phyloP scores from a whole-genome alignment of 306 rosid species.

The Arachis stenosperma region DNA sequence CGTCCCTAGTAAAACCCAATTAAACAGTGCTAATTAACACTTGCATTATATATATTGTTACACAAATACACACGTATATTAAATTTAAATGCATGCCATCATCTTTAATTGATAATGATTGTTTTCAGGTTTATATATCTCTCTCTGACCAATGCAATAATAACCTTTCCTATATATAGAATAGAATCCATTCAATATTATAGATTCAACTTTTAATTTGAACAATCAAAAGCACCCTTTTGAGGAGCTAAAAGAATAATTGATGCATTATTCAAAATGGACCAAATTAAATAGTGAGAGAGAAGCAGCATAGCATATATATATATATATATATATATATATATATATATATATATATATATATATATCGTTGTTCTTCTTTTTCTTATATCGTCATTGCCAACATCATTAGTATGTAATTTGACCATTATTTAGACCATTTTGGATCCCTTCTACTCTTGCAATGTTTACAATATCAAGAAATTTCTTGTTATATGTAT shows the following conservation, averaged over 20 bases:
- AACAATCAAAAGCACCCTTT: constrained; percentile 5
- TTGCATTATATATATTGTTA: too few relatives aligned
- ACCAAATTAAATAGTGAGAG: too few relatives aligned
- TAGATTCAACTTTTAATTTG: constrained; percentile 27
- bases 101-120: constrained; percentile 12
- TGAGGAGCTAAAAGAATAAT: not conserved
- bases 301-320: too few relatives aligned
- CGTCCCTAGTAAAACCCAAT: not conserved
- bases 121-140: not conserved
- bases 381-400: constrained; percentile 14
- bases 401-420: constrained; percentile 2
- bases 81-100: not conserved
- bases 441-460: not conserved
- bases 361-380: not conserved
- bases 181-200: not conserved
- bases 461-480: not conserved
- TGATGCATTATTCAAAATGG: too few relatives aligned
- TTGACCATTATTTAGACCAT: constrained; percentile 23
- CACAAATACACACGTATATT: not conserved
- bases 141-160: not conserved
- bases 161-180: not conserved
- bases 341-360: not conserved
- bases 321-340: not conserved
- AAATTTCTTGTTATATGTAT: too few relatives aligned
- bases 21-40: not conserved